Base-by-base conservation (phyloP, 2,329 filamentous ascomycete species). In the Aspergillus ruber region DNA sequence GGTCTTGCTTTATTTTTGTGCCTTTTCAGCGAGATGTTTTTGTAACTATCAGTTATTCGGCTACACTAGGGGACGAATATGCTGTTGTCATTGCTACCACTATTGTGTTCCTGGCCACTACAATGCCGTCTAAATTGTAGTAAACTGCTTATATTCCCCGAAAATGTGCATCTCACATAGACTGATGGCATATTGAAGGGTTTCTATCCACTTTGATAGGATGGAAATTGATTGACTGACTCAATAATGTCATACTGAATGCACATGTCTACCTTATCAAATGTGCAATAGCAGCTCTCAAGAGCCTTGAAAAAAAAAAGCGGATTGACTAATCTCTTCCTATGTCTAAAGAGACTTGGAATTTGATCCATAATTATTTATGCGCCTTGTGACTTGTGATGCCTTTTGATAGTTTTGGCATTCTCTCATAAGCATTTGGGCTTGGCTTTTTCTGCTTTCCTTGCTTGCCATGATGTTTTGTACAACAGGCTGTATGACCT, bases 371-470 rank as follows among this genome's bases (percentile, higher is more conserved):
- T 17, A 23, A 29, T 7, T 5, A n/a, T 33, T 55, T 49, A 56
- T 17, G 50, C 23, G 13, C 47, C 48, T n/a, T 45, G 47, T 21
- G 49, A 21, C 23, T 47, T 39, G 15, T n/a, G 27, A 35, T 55
- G 50, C 6, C 52, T 39, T 59, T 64, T 8, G 54, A 52, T 7
- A 53, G 39, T 43, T 63, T 70, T 4, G 72, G 70, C 61, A 73
- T 69, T 47, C 66, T 71, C 54, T 75, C 72, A 52, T 75, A 75
- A 6, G 72, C 72, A 61, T 75, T 75, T 6, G 71, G 70, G 52
- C 68, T 71, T 15, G 65, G 65, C 48, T 63, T 71, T 54, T 61
- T 64, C 36, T 56, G 57, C 42, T 59, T 63, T 18, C 46, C 51
- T 45, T 66, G 62, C 42, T 38, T 52, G 36, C 47, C 45, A 23